Percentiles rank a stretch among this genome's conserved stretches.
Conservation (phyloP, 352 stramenopile genomes). For the Globisporangium alternatum region DNA sequence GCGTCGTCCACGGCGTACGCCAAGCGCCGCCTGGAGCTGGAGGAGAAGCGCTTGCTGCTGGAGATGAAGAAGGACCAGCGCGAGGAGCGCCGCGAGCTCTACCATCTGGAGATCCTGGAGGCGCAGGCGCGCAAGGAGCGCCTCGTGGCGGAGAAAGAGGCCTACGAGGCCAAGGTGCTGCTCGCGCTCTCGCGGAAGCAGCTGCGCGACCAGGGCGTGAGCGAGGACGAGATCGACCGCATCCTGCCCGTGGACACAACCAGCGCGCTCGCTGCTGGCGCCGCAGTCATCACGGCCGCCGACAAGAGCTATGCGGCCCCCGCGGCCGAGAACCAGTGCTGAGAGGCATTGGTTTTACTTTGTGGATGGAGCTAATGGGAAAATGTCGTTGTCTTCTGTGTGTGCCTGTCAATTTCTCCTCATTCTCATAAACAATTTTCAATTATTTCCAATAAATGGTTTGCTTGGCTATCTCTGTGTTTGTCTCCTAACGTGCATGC, state of each 20-base stretch:
- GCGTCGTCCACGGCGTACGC: constrained; percentile 20
- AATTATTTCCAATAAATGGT: neutral
- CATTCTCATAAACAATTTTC: neutral
- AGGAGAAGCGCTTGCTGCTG: constrained; percentile 53
- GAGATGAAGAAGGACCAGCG: constrained; percentile 42
- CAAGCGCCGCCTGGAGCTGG: constrained; percentile 45
- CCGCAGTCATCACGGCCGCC: neutral
- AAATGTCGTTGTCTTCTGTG: neutral
- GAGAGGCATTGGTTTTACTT: neutral
- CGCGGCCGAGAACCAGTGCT: constrained; percentile 3
- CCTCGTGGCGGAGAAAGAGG: constrained; percentile 38
- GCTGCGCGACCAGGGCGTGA: constrained; percentile 46
- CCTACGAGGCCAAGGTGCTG: constrained; percentile 38
- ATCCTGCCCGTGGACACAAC: constrained; percentile 33
- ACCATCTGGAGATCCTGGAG: constrained; percentile 47
- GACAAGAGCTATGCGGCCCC: constrained; percentile 2
- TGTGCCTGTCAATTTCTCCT: neutral
- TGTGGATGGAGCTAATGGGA: neutral
- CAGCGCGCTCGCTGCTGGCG: too few species aligned
- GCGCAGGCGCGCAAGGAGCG: constrained; percentile 38
- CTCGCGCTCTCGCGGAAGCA: constrained; percentile 55
- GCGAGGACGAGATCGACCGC: constrained; percentile 48
- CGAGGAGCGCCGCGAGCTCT: constrained; percentile 35
- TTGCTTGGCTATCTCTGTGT: neutral
- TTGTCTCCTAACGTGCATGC: neutral